Conservation (phyloP, 169 alveolate genomes). For the Pseudocohnilembus persalinus region DNA sequence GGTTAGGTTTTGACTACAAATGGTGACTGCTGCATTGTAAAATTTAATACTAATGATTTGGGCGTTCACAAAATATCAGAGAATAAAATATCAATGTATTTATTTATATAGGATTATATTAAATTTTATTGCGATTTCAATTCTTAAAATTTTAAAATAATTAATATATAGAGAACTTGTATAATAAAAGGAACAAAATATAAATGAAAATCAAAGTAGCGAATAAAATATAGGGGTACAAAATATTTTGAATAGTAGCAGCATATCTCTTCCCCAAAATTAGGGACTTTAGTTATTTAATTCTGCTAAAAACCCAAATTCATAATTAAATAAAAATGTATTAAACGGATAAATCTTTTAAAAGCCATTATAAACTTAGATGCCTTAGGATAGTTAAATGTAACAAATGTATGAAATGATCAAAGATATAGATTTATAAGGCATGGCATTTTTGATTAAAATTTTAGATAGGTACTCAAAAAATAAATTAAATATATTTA, state of each 20-base stretch:
- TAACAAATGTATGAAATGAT: too few relatives aligned
- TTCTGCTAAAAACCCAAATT: too few relatives aligned
- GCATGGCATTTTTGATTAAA: slow-evolving; percentile 27
- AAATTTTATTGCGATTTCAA: not conserved
- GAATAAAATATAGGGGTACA: too few relatives aligned
- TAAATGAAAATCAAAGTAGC: not conserved
- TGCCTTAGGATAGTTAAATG: too few relatives aligned
- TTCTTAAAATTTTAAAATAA: not conserved
- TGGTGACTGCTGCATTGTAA: not conserved
- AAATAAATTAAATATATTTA: too few relatives aligned
- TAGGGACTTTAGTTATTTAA: not conserved
- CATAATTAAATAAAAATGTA: too few relatives aligned
- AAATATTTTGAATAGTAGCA: slow-evolving; percentile 5
- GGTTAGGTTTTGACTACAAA: slow-evolving; percentile 25
- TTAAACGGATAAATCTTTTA: too few relatives aligned
- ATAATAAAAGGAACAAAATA: not conserved
- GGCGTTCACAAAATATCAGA: slow-evolving; percentile 19
- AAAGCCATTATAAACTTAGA: too few relatives aligned
- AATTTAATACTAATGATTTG: slow-evolving; percentile 14
- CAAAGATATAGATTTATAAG: slow-evolving; percentile 18
- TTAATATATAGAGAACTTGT: not conserved
- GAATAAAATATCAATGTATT: slow-evolving; percentile 12
- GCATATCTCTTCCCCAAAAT: not conserved
- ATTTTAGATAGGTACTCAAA: slow-evolving; percentile 12
- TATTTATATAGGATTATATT: too few relatives aligned